Percentiles rank a stretch among this genome's conserved stretches.
These are phyloP conservation scores for Phellopilus nigrolimitatus DNA, from an alignment of 1,284 basidiomycete genomes.

Conservation along the genomic window DNA sequence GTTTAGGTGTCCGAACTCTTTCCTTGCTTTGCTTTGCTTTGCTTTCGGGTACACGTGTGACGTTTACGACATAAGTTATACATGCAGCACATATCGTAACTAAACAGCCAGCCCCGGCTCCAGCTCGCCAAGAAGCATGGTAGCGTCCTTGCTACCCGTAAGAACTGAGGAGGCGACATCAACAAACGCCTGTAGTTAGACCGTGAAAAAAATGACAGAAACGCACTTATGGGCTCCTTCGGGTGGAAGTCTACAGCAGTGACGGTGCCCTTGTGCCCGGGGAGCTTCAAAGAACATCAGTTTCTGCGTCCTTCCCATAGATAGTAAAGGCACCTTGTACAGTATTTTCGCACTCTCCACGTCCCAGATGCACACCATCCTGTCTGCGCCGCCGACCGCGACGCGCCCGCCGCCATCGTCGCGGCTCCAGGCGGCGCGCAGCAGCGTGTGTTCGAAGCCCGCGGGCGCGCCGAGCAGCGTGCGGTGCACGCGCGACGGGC, in stretches of 20 bases:
- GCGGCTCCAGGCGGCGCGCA: conserved; percentile 78
- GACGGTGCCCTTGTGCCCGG: conserved; percentile 92
- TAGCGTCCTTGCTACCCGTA: conserved; percentile 21
- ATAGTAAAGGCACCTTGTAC: conserved; percentile 63
- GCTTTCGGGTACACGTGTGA: too few relatives aligned
- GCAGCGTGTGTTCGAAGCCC: conserved; percentile 83
- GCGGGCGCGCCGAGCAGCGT: conserved; percentile 80
- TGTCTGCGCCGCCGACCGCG: conserved; percentile 75
- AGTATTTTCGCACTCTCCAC: conserved; percentile 79
- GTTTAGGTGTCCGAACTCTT: too few relatives aligned
- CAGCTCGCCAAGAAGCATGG: conserved; percentile 19
- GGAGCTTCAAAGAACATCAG: conserved; percentile 54
- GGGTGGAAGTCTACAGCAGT: conserved; percentile 88
- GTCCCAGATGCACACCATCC: conserved; percentile 91
- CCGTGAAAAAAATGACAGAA: not conserved
- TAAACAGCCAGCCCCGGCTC: conserved; percentile 17
- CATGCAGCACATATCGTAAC: not conserved
- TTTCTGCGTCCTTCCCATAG: not conserved
- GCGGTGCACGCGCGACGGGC: conserved; percentile 75
- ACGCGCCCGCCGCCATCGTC: conserved; percentile 70
- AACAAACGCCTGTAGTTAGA: not conserved
- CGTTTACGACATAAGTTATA: not conserved
- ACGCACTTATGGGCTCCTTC: conserved; percentile 85
- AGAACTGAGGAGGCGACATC: conserved; percentile 8
- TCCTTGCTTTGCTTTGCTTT: too few relatives aligned